Percentiles rank a stretch among this genome's conserved stretches.
Conservation (phyloP, 495 filamentous ascomycete genomes). For the Niebla homalea region DNA sequence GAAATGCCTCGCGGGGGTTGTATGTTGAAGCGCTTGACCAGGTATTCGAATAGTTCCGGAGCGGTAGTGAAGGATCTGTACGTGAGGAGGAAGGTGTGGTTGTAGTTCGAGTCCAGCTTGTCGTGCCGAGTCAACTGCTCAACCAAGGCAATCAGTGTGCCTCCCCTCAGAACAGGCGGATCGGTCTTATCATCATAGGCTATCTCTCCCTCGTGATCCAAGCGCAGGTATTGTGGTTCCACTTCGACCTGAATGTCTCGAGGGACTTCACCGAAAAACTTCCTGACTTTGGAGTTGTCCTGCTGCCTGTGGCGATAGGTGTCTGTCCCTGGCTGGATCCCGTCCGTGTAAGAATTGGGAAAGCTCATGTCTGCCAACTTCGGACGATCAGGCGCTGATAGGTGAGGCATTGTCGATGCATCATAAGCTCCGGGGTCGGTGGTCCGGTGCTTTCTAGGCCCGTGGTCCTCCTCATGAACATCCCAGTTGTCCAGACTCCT, state of each 20-base stretch:
- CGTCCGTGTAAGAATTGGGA: conserved; percentile 54
- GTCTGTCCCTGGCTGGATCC: conserved; percentile 42
- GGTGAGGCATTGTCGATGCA: conserved; percentile 31
- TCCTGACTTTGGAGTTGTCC: conserved; percentile 64
- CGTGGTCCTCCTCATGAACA: conserved; percentile 19
- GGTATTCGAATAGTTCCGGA: conserved; percentile 78
- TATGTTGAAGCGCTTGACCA: conserved; percentile 80
- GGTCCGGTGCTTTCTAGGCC: conserved; percentile 11
- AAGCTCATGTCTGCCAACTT: conserved; percentile 57
- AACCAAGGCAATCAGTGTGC: conserved; percentile 79
- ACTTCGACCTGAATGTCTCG: conserved; percentile 46
- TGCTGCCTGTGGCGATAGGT: conserved; percentile 51
- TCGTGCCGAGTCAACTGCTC: conserved; percentile 94
- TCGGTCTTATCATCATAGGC: conserved; percentile 71
- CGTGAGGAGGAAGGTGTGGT: conserved; percentile 93
- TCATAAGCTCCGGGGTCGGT: conserved; percentile 11
- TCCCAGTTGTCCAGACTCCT: neutral
- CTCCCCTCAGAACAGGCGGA: conserved; percentile 66
- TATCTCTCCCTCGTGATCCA: conserved; percentile 83
- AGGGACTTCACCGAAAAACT: conserved; percentile 81
- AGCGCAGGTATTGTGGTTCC: conserved; percentile 66
- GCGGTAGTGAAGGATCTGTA: conserved; percentile 92
- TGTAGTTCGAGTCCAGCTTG: conserved; percentile 87
- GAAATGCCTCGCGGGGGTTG: conserved; percentile 81
- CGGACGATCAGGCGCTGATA: conserved; percentile 30